These are phyloP conservation scores for Helicocarpus griseus DNA, from an alignment of 2,329 filamentous ascomycete species.

Conservation along the genomic window DNA sequence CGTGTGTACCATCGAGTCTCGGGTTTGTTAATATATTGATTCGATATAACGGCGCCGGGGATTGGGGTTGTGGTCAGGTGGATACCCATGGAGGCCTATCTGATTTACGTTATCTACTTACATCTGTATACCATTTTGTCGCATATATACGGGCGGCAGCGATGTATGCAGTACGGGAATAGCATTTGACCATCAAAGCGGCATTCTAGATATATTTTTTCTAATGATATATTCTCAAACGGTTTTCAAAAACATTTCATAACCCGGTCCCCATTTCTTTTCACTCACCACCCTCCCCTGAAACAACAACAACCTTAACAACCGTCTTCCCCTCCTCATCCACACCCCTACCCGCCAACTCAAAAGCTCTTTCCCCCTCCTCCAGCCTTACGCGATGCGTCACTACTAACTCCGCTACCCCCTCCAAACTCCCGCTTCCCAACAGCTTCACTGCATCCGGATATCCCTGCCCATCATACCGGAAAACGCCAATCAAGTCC, in stretches of 20 bases:
- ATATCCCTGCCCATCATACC: conserved; percentile 45
- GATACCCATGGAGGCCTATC: no score
- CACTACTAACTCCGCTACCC: conserved; percentile 42
- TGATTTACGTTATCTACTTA: no score
- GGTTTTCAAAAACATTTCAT: neutral
- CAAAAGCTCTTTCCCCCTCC: conserved; percentile 42
- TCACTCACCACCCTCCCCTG: conserved; percentile 6
- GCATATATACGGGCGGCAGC: no score
- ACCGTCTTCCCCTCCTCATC: conserved; percentile 44
- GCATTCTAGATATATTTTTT: no score
- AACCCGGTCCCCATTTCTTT: neutral
- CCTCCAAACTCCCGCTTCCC: conserved; percentile 40
- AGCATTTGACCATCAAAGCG: no score
- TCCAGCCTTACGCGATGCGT: conserved; percentile 41
- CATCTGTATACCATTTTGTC: no score
- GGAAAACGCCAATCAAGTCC: conserved; percentile 48
- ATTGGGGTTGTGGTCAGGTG: no score
- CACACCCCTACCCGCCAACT: conserved; percentile 40
- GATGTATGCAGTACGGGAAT: no score
- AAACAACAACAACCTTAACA: conserved; percentile 43
- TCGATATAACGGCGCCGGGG: neutral
- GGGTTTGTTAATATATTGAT: neutral
- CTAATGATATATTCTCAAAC: neutral
- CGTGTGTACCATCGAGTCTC: neutral
- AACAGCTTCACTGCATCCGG: conserved; percentile 45